Base-by-base conservation (phyloP, 495 filamentous ascomycete genomes). In the Friedmanniomyces simplex region DNA sequence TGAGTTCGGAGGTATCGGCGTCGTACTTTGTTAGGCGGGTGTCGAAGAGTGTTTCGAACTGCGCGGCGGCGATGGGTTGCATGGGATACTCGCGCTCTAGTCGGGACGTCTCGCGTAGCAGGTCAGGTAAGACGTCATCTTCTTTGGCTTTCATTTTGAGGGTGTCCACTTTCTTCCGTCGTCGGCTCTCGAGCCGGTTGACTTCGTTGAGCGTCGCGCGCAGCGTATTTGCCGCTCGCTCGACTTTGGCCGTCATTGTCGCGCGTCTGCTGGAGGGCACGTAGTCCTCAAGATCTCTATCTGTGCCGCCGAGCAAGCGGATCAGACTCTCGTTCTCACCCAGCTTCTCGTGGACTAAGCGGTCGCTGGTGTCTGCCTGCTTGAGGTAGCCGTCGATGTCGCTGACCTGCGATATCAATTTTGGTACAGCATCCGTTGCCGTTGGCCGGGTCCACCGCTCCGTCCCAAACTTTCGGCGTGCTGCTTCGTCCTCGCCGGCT, bases 21-120 rank as follows among this genome's bases (percentile, higher is more conserved):
- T 93, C 83, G 65, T 97, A 98, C n/a, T 80, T 71, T 11, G 76
- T 76, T 11, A 98, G 77, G 1, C 88, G 83, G 50, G 86, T 77
- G 65, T 95, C 88, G 55, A 97, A 96, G 34, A 97, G 82, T 47
- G 82, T 81, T 63, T 96, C 93, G 63, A 98, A 98, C 57, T 96
- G 88, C 18, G 82, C 87, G 1, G 91, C 82, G 41, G 87, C 83
- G 47, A 98, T 84, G 28, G 81, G 77, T 32, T 87, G 88, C 76
- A 87, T 89, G 0, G 91, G 86, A 55, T 87, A 89, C 41, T 86
- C 82, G 7, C 89, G 82, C 71, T 98, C 91, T 4, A 98, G 72
- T 0, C 88, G 82, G 20, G 86, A 85, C 1, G 93, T 81, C 73
- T 97, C 89, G 42, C 76, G 74, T 7, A 96, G 75, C 41, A 98